Evolutionary conservation across 164 flowering plant genomes (phyloP).

Genomic region (Amborella trichopoda): DNA sequence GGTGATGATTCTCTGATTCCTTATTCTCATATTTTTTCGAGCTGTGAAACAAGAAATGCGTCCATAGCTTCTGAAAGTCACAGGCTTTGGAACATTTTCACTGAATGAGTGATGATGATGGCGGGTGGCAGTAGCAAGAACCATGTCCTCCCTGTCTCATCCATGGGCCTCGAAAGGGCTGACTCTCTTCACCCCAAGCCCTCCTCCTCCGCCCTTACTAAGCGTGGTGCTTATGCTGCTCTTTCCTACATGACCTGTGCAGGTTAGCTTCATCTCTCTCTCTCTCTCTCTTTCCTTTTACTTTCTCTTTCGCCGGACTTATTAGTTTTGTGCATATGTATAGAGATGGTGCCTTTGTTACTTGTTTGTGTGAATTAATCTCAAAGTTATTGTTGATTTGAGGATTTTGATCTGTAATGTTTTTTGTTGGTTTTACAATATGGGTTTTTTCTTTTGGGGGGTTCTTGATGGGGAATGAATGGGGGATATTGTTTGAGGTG

Average conservation of each 20-base stretch:
- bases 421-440: no score
- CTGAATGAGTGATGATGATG: no score
- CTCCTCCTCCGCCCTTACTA: conserved; percentile 86
- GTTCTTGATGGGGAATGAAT: no score
- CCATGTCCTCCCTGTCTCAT: conserved; percentile 1
- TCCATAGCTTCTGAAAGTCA: no score
- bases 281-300: no score
- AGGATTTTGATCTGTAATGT: not conserved
- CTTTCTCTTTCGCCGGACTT: conserved; percentile 1
- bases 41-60: no score
- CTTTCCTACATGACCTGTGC: conserved; percentile 89
- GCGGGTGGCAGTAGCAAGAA: no score
- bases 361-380: not conserved
- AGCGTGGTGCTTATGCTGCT: conserved; percentile 73
- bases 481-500: no score
- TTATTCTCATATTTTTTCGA: no score
- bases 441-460: no score
- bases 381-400: not conserved
- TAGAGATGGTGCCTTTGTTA: not conserved
- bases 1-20: no score
- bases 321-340: not conserved
- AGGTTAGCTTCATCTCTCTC: conserved; percentile 21
- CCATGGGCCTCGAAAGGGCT: conserved; percentile 11
- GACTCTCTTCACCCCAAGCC: conserved; percentile 57
- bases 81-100: no score